These are phyloP conservation scores for Plasmodium vivax DNA, from an alignment of 169 alveolate genomes.

Conservation along the genomic window DNA sequence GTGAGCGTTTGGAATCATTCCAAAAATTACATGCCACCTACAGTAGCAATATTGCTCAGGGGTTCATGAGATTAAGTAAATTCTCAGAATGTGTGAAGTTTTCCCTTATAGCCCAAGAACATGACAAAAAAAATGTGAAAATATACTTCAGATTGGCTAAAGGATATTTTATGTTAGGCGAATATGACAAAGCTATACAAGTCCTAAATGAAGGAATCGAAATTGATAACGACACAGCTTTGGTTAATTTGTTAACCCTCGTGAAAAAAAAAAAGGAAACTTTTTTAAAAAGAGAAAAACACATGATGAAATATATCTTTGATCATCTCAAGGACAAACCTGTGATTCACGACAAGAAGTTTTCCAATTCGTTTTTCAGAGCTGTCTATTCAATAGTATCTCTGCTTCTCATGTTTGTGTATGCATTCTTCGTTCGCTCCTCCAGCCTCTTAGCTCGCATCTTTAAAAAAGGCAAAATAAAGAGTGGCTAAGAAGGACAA, in stretches of 20 bases:
- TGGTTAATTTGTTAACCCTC: conserved; percentile 49
- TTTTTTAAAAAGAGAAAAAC: conserved; percentile 65
- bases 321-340: conserved; percentile 52
- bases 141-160: conserved; percentile 63
- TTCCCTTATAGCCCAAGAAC: conserved; percentile 57
- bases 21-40: conserved; percentile 46
- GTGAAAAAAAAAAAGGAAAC: conserved; percentile 44
- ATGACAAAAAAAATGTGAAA: conserved; percentile 52
- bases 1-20: conserved; percentile 26
- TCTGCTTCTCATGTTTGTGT: conserved; percentile 5
- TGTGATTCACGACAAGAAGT: conserved; percentile 15
- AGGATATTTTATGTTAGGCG: conserved; percentile 74
- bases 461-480: background rate
- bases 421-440: background rate
- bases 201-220: conserved; percentile 69
- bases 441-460: background rate
- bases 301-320: conserved; percentile 68
- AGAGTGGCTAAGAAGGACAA: background rate
- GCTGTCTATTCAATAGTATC: conserved; percentile 21
- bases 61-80: conserved; percentile 48
- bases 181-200: conserved; percentile 51
- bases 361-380: background rate
- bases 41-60: conserved; percentile 74
- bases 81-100: conserved; percentile 72
- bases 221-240: conserved; percentile 35